A percentile compares a stretch with the other conserved stretches of the same genome.
Conservation (phyloP, 305 asterid genomes). For the Rubia balearica region DNA sequence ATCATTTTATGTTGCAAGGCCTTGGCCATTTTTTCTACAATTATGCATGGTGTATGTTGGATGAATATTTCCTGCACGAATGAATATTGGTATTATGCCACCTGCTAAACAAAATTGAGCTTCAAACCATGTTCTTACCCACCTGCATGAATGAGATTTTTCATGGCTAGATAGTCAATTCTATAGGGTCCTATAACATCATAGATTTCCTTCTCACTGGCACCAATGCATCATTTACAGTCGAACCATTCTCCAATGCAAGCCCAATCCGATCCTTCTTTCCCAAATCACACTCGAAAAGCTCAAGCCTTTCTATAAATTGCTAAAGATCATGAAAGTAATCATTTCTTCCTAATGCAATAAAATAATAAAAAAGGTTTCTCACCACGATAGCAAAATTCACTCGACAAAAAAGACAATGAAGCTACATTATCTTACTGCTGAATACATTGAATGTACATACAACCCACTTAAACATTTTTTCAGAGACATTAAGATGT, state of each 20-base stretch:
- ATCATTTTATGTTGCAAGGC: too few relatives aligned
- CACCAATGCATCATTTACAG: conserved; percentile 88
- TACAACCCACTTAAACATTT: too few relatives aligned
- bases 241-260: conserved; percentile 65
- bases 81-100: too few relatives aligned
- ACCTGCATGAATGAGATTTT: conserved; percentile 86
- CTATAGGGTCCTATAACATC: conserved; percentile 81
- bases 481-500: too few relatives aligned
- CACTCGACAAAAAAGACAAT: background rate
- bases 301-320: conserved; percentile 92
- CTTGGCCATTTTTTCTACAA: too few relatives aligned
- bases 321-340: conserved; percentile 69
- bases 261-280: conserved; percentile 47
- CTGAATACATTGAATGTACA: too few relatives aligned
- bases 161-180: conserved; percentile 74
- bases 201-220: conserved; percentile 80
- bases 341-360: conserved; percentile 19
- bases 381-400: background rate
- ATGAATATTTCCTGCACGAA: too few relatives aligned
- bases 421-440: conserved; percentile 39
- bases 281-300: conserved; percentile 89
- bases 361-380: conserved; percentile 13
- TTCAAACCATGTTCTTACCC: background rate
- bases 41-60: too few relatives aligned
- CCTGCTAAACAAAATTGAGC: too few relatives aligned